Evolutionary conservation across 2,329 filamentous ascomycete species (phyloP).

Genomic region (Scytalidium sp.): DNA sequence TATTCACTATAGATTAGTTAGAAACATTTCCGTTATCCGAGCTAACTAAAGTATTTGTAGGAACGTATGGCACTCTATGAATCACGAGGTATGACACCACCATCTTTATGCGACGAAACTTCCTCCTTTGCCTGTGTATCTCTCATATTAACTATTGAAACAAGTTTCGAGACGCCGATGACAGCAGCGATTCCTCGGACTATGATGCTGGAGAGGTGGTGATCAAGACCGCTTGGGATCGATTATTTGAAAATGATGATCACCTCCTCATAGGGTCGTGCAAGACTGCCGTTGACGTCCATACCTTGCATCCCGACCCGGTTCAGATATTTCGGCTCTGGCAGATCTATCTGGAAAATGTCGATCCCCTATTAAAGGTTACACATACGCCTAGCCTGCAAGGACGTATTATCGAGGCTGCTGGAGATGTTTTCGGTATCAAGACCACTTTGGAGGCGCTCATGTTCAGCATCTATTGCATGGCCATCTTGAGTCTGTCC

Average conservation of each 20-base stretch:
- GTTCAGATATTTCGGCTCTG: slow-evolving; percentile 69
- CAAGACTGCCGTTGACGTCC: slow-evolving; percentile 38
- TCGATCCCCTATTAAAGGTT: slow-evolving; percentile 70
- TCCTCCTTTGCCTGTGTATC: too few species aligned
- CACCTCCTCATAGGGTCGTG: slow-evolving; percentile 50
- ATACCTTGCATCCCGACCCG: slow-evolving; percentile 55
- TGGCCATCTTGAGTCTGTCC: slow-evolving; percentile 54
- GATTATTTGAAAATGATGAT: slow-evolving; percentile 38
- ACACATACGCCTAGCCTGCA: slow-evolving; percentile 72
- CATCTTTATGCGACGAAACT: too few species aligned
- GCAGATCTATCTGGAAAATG: slow-evolving; percentile 71
- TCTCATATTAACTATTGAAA: slow-evolving; percentile 11
- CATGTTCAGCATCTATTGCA: slow-evolving; percentile 63
- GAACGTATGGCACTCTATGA: slow-evolving; percentile 44
- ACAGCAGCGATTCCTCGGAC: slow-evolving; percentile 28
- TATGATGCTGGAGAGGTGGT: slow-evolving; percentile 32
- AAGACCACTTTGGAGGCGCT: slow-evolving; percentile 58
- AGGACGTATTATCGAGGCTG: slow-evolving; percentile 60
- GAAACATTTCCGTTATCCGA: background rate
- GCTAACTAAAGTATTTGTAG: slow-evolving; percentile 34
- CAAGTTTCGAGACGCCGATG: slow-evolving; percentile 25
- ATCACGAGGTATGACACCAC: slow-evolving; percentile 32
- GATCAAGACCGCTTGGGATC: slow-evolving; percentile 44
- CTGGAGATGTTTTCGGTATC: slow-evolving; percentile 51
- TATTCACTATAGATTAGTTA: background rate